Evolutionary conservation across 1,139 yeast genomes (phyloP).

Genomic region (Insectozyma bohioensis): DNA sequence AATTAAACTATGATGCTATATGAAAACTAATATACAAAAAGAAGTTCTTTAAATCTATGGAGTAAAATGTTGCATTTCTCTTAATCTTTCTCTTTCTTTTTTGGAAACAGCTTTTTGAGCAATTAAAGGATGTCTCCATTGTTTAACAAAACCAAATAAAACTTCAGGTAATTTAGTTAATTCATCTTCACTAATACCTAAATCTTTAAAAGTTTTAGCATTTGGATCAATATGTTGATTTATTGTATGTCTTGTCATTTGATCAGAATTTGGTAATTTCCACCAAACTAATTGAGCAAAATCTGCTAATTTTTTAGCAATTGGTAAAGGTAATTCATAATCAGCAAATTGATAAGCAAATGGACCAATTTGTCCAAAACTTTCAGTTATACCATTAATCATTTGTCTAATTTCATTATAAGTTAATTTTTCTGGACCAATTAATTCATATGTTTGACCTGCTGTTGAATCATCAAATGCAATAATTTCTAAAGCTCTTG

Average conservation of each 20-base stretch:
- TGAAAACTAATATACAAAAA: no score
- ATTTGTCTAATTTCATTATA: constrained; percentile 66
- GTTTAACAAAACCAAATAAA: constrained; percentile 62
- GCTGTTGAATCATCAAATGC: constrained; percentile 80
- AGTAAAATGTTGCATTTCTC: constrained; percentile 48
- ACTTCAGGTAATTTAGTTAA: constrained; percentile 69
- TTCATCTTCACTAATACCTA: constrained; percentile 54
- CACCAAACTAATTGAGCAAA: constrained; percentile 62
- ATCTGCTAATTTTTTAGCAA: constrained; percentile 47
- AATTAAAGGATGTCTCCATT: constrained; percentile 53
- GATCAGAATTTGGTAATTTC: constrained; percentile 71
- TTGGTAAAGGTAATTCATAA: constrained; percentile 32
- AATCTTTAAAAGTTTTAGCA: constrained; percentile 68
- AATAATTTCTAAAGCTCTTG: constrained; percentile 73
- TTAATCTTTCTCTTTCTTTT: constrained; percentile 44
- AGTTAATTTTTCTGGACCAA: constrained; percentile 70
- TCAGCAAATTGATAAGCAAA: constrained; percentile 37
- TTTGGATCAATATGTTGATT: constrained; percentile 62
- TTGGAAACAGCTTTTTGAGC: constrained; percentile 48
- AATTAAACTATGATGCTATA: no score
- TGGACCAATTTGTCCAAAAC: constrained; percentile 56
- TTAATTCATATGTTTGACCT: constrained; percentile 75
- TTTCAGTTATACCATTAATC: constrained; percentile 65
- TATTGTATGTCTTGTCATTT: constrained; percentile 71
- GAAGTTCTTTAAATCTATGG: no score